These are phyloP conservation scores for Tuber melanosporum DNA, from an alignment of 495 filamentous ascomycete genomes.

Conservation along the genomic window DNA sequence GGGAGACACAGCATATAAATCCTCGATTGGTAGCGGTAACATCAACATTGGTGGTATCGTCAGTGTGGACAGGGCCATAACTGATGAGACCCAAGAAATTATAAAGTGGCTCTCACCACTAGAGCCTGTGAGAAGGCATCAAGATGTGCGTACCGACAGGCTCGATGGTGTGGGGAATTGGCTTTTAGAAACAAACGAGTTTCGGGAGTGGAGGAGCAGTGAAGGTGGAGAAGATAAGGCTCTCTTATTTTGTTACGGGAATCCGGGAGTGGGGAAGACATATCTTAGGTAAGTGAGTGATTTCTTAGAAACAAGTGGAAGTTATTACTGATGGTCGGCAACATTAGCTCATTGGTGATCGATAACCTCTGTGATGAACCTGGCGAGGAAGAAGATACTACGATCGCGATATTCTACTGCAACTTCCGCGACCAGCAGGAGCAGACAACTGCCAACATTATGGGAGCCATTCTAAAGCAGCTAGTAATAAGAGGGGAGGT, in stretches of 20 bases:
- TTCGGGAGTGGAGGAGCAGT: background rate
- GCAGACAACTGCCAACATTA: background rate
- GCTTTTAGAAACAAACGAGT: background rate
- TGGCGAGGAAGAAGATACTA: background rate
- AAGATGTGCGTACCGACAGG: background rate
- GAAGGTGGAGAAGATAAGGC: background rate
- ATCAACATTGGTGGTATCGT: too few relatives aligned
- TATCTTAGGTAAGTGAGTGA: background rate
- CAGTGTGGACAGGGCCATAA: background rate
- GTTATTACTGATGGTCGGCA: background rate
- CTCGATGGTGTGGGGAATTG: background rate
- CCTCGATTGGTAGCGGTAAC: background rate
- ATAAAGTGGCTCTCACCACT: background rate
- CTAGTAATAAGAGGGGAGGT: background rate
- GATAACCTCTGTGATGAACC: background rate
- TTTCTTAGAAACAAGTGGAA: background rate
- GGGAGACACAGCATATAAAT: background rate
- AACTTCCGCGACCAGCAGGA: background rate
- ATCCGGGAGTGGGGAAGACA: background rate
- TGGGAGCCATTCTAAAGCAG: background rate
- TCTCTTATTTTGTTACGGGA: background rate
- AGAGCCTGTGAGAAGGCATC: background rate
- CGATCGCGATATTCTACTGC: background rate
- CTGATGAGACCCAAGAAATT: background rate
- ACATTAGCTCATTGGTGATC: background rate